A percentile compares a stretch with the other conserved stretches of the same genome.
Evolutionary conservation across 208 protist species (phyloP).

Genomic region (Leishmania amazonensis): DNA sequence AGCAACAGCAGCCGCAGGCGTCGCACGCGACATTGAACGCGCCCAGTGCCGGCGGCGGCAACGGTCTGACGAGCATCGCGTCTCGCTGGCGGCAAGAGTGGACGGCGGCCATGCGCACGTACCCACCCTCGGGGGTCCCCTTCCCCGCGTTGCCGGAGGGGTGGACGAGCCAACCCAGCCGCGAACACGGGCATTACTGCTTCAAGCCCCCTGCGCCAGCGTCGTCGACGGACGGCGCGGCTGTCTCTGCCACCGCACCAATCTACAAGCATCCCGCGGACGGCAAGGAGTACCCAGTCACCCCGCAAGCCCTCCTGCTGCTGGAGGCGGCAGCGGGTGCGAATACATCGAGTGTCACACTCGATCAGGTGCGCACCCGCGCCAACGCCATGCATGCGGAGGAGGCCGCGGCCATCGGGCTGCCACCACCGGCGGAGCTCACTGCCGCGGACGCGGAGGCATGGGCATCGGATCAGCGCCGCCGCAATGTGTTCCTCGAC

Average conservation of each 20-base stretch:
- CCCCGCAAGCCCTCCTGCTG: constrained; percentile 75
- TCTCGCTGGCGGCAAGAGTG: constrained; percentile 60
- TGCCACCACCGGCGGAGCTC: constrained; percentile 27
- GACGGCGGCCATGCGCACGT: constrained; percentile 60
- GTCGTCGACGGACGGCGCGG: background rate
- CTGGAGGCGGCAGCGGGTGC: constrained; percentile 23
- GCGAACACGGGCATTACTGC: constrained; percentile 75
- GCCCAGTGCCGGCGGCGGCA: background rate
- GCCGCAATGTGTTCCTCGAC: constrained; percentile 64
- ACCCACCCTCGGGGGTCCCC: constrained; percentile 51
- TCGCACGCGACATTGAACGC: constrained; percentile 5
- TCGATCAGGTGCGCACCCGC: constrained; percentile 18
- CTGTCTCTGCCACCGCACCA: constrained; percentile 16
- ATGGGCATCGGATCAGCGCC: constrained; percentile 75
- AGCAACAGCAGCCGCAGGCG: constrained; percentile 4
- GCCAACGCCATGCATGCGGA: constrained; percentile 33
- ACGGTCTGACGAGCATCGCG: constrained; percentile 13
- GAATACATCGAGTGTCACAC: constrained; percentile 28
- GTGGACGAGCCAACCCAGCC: constrained; percentile 55
- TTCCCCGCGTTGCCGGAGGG: constrained; percentile 68
- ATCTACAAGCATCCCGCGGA: constrained; percentile 75
- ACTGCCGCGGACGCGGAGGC: constrained; percentile 31
- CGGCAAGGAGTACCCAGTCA: constrained; percentile 61
- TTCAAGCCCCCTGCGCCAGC: constrained; percentile 35
- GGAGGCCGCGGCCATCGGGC: constrained; percentile 4